These are phyloP conservation scores for Thermothelomyces thermophilus DNA, from an alignment of 2,329 filamentous ascomycete species.

Conservation along the genomic window DNA sequence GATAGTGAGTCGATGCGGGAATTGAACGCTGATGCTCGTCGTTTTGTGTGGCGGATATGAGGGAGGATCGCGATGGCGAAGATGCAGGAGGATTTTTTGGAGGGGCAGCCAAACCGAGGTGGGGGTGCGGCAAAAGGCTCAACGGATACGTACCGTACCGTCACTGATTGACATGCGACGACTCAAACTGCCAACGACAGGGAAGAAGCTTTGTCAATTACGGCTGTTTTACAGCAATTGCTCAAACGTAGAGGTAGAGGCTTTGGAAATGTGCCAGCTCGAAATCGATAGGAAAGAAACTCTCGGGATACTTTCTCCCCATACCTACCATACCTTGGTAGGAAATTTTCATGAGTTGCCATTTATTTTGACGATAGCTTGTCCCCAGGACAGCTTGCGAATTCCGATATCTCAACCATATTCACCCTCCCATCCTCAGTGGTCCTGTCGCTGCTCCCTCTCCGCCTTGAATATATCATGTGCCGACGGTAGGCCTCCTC, in stretches of 20 bases:
- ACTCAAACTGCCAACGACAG: no score
- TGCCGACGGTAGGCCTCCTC: conserved; percentile 31
- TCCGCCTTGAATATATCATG: not conserved
- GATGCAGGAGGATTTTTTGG: conserved; percentile 15
- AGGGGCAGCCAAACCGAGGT: conserved; percentile 19
- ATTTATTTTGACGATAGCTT: no score
- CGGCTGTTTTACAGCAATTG: no score
- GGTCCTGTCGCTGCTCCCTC: not conserved
- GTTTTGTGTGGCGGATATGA: conserved; percentile 9
- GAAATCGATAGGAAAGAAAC: no score
- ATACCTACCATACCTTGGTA: no score
- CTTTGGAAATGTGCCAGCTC: no score
- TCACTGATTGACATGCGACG: not conserved
- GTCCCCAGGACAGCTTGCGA: no score
- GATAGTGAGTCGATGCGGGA: conserved; percentile 18
- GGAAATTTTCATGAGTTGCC: no score
- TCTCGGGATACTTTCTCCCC: no score
- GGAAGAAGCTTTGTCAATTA: no score
- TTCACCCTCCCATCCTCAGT: not conserved
- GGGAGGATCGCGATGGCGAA: not conserved
- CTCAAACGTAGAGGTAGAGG: no score
- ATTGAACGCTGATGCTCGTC: conserved; percentile 22
- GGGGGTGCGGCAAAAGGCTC: conserved; percentile 7
- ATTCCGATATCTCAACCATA: no score
- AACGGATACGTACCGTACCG: conserved; percentile 3